Percentiles rank a stretch among this genome's conserved stretches.
These are phyloP conservation scores for Acanthamoeba triangularis DNA, from an alignment of 208 protist species.

Conservation along the genomic window DNA sequence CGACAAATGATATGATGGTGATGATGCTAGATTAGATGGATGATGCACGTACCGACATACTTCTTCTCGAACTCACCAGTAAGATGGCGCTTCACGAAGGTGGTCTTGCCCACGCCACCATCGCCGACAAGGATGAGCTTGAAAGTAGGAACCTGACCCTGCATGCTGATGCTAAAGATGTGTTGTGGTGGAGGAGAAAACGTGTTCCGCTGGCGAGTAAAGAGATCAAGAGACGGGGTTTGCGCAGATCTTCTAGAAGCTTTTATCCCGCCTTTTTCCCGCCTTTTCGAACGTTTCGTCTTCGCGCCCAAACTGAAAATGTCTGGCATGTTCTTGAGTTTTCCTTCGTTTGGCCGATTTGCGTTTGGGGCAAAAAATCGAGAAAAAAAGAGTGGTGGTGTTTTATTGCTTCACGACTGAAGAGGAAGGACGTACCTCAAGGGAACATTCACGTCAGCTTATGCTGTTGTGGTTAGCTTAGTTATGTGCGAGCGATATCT, in stretches of 20 bases:
- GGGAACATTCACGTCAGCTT: too few species aligned
- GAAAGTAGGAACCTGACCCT: conserved; percentile 93
- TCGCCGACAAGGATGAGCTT: conserved; percentile 99
- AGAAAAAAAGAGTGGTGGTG: not conserved
- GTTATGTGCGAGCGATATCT: too few species aligned
- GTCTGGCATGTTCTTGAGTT: not conserved
- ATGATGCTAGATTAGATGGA: not conserved
- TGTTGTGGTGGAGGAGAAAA: not conserved
- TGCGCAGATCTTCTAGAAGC: conserved; percentile 22
- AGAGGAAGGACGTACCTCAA: not conserved
- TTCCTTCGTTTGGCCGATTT: not conserved
- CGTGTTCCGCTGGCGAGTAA: not conserved
- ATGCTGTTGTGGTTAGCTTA: too few species aligned
- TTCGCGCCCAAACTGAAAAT: conserved; percentile 17
- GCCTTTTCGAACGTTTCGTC: not conserved
- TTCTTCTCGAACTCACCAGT: conserved; percentile 99
- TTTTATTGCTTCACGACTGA: not conserved
- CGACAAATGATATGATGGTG: not conserved
- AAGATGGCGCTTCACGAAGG: conserved; percentile 99
- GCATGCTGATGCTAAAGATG: not conserved
- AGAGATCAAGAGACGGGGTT: conserved; percentile 48
- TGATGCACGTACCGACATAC: conserved; percentile 95
- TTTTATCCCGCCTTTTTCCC: conserved; percentile 58
- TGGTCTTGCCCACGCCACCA: conserved; percentile 99
- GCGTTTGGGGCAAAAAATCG: not conserved